A percentile compares a stretch with the other conserved stretches of the same genome.
Evolutionary conservation across 805 yeast species (phyloP).

Genomic region (Ogataea thermomethanolica): DNA sequence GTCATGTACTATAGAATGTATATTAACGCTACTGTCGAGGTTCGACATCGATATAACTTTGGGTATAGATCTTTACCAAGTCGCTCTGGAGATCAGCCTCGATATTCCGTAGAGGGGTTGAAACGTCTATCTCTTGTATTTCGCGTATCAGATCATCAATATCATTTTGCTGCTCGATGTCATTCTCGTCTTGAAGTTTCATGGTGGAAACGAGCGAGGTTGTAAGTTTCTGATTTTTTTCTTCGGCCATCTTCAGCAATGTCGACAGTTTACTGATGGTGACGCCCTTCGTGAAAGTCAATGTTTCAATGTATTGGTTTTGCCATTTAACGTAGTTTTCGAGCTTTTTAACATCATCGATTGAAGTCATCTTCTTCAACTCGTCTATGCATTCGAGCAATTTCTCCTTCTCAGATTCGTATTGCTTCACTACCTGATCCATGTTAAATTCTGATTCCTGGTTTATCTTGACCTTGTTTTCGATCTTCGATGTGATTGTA

Average conservation of each 20-base stretch:
- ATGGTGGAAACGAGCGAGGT: constrained; percentile 6
- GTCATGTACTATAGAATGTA: constrained; percentile 12
- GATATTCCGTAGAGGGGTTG: constrained; percentile 8
- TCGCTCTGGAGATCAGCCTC: constrained; percentile 11
- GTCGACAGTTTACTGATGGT: constrained; percentile 7
- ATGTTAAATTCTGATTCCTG: constrained; percentile 38
- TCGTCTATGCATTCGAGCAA: constrained; percentile 18
- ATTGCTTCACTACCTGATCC: constrained; percentile 28
- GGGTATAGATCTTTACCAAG: constrained; percentile 6
- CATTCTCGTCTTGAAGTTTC: not conserved
- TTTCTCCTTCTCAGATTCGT: constrained; percentile 25
- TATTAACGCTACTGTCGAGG: constrained; percentile 3
- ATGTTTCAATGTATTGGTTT: constrained; percentile 22
- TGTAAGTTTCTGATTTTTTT: constrained; percentile 12
- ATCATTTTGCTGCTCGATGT: not conserved
- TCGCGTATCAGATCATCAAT: constrained; percentile 11
- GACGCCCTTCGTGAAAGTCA: constrained; percentile 18
- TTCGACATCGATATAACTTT: not conserved
- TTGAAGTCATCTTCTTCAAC: constrained; percentile 7
- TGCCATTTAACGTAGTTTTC: constrained; percentile 28
- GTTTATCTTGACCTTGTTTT: constrained; percentile 55
- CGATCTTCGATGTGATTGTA: constrained; percentile 66
- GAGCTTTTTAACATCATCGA: constrained; percentile 16
- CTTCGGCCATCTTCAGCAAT: constrained; percentile 2
- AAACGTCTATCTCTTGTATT: constrained; percentile 11